Evolutionary conservation across 2,329 filamentous ascomycete species (phyloP).

Genomic region (Stagonosporopsis chrysanthemi): DNA sequence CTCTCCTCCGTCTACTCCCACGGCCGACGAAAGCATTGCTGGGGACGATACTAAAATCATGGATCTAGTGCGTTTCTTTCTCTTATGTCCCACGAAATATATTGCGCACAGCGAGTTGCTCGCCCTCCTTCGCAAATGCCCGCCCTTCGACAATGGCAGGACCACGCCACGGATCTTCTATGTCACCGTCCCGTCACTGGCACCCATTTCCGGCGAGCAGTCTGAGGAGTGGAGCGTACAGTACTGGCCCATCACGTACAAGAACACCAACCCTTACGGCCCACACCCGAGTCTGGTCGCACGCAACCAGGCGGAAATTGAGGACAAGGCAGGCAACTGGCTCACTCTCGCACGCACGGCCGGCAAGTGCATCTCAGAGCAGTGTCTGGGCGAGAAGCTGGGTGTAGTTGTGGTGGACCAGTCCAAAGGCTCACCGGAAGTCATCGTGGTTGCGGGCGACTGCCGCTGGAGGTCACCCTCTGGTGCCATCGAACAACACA

Average conservation of each 20-base stretch:
- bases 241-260: slow-evolving; percentile 87
- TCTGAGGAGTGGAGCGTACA: slow-evolving; percentile 75
- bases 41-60: slow-evolving; percentile 38
- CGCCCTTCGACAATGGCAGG: slow-evolving; percentile 48
- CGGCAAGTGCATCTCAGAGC: slow-evolving; percentile 65
- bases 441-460: slow-evolving; percentile 79
- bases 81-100: slow-evolving; percentile 59
- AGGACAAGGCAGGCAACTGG: slow-evolving; percentile 68
- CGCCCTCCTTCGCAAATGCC: slow-evolving; percentile 40
- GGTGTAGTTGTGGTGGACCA: slow-evolving; percentile 78
- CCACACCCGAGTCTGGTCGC: slow-evolving; percentile 79
- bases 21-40: slow-evolving; percentile 18
- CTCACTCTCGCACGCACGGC: slow-evolving; percentile 72
- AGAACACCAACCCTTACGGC: slow-evolving; percentile 85
- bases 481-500: slow-evolving; percentile 31
- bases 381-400: slow-evolving; percentile 71
- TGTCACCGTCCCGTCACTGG: slow-evolving; percentile 73
- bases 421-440: slow-evolving; percentile 53
- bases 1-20: slow-evolving; percentile 16
- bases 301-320: slow-evolving; percentile 73
- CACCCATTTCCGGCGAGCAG: slow-evolving; percentile 78
- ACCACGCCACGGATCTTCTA: slow-evolving; percentile 63
- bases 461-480: slow-evolving; percentile 67
- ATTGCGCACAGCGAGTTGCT: slow-evolving; percentile 62
- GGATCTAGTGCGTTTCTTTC: slow-evolving; percentile 56